Percentiles rank a stretch among this genome's conserved stretches.
Conservation (phyloP, 768 basidiomycete genomes). For the Lentinula raphanica region DNA sequence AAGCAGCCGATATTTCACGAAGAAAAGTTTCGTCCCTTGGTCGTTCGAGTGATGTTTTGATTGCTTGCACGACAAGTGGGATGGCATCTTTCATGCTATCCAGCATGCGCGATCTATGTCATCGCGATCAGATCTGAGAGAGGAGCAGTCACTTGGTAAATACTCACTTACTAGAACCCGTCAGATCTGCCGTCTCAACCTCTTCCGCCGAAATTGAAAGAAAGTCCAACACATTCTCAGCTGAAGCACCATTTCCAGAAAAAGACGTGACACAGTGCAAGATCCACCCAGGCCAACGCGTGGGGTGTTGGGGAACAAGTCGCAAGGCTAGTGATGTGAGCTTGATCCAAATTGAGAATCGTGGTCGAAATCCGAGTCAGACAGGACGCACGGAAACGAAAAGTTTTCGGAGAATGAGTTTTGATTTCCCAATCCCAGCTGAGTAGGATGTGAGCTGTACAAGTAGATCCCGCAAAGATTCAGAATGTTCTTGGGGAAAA, state of each 20-base stretch:
- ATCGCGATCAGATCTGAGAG: conserved; percentile 3
- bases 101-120: conserved; percentile 53
- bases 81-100: conserved; percentile 63
- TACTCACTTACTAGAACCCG: conserved; percentile 68
- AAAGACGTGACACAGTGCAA: conserved; percentile 57
- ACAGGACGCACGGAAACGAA: conserved; percentile 68
- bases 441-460: conserved; percentile 67
- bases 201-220: conserved; percentile 84
- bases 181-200: conserved; percentile 65
- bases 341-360: conserved; percentile 25
- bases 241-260: conserved; percentile 50
- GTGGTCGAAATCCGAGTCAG: conserved; percentile 5
- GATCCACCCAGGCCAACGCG: conserved; percentile 76
- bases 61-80: conserved; percentile 65
- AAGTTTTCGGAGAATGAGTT: conserved; percentile 77
- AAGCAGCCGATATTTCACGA: conserved; percentile 59
- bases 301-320: conserved; percentile 52
- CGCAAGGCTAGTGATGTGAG: conserved; percentile 68
- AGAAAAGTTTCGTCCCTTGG: conserved; percentile 23
- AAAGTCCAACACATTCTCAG: conserved; percentile 66
- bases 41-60: conserved; percentile 51
- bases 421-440: conserved; percentile 50
- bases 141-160: background rate
- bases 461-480: conserved; percentile 58
- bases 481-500: conserved; percentile 58